A percentile compares a stretch with the other conserved stretches of the same genome.
phyloP scores from a whole-genome alignment of 257 asterid species.

The Solanum chmielewskii region DNA sequence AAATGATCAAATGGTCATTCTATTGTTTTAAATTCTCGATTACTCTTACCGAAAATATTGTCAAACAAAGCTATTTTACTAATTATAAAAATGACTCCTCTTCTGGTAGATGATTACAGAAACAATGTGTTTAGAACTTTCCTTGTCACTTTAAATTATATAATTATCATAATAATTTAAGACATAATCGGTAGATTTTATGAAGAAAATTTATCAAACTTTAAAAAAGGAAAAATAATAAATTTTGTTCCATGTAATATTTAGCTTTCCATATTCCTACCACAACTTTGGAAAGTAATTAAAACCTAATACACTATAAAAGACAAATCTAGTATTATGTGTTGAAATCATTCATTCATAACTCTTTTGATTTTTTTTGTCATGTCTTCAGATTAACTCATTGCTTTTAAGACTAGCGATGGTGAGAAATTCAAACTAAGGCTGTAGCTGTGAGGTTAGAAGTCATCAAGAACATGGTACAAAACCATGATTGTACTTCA shows the following conservation, averaged over 20 bases:
- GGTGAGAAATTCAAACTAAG: neutral
- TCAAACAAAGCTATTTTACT: neutral
- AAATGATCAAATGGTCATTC: too few species aligned
- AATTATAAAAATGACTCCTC: too few species aligned
- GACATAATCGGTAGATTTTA: neutral
- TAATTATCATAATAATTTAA: too few species aligned
- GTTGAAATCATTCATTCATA: neutral
- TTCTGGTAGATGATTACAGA: too few species aligned
- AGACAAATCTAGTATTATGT: neutral
- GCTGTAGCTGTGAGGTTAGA: neutral
- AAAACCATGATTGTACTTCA: neutral
- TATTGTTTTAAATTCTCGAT: neutral
- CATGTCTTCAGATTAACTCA: neutral
- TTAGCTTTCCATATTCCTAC: neutral
- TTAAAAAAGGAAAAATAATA: neutral
- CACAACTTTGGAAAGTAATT: neutral
- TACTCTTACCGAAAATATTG: neutral
- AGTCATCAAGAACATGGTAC: neutral
- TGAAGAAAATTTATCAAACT: neutral
- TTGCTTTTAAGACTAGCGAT: neutral
- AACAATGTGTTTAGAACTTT: neutral
- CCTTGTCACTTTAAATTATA: neutral
- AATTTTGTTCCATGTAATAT: neutral
- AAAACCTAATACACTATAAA: neutral
- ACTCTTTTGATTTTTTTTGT: neutral